Evolutionary conservation across 192 early-diverging fungal species (phyloP), one percentile per base, ranked within the genome.

Genomic region (Coemansia sp.): DNA sequence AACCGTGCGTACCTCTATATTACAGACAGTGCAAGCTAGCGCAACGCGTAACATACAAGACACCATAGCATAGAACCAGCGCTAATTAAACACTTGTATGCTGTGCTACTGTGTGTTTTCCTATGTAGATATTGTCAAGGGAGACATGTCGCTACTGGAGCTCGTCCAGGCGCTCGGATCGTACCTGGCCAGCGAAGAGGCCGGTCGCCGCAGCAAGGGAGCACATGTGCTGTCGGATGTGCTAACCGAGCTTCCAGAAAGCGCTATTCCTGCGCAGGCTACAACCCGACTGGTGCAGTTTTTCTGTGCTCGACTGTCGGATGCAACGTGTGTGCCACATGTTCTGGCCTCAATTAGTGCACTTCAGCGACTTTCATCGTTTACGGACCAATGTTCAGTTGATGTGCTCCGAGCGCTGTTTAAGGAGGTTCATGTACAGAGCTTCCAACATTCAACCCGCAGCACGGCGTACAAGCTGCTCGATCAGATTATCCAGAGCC

Each of bases 341-440:
- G 66, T 88, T 8, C 57, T 93, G 16, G 74, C 87, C 47, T 90
- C 90, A 0, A 64, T 90, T 13, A 59, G 68, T n/a, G 85, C 86
- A 22, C 73, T 93, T 5, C 67, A 84, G 32, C 75, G 79, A 26
- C 88, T 88, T 61, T 68, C 86, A 18, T 75, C 84, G 26, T 89
- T 93, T 58, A 81, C 66, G 9, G 73, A 75, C 16, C 71, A 75
- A 9, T 85, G 85, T 60, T 82, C 86, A 20, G 75, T 77, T 72
- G 85, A 83, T 59, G 71, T 69, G 5, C 45, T 82, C 6, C 35
- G 62, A 4, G 64, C 58, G 59, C 88, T 98, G 24, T 92, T 97
- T 64, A 84, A 85, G 8, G 86, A 93, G 50, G 81, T 98, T 18
- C 88, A 92, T 26, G 89, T 97, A n/a, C 98, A 98, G 59, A 92